phyloP scores from a whole-genome alignment of 1,284 basidiomycete genomes.

The Vanrija sp. region DNA sequence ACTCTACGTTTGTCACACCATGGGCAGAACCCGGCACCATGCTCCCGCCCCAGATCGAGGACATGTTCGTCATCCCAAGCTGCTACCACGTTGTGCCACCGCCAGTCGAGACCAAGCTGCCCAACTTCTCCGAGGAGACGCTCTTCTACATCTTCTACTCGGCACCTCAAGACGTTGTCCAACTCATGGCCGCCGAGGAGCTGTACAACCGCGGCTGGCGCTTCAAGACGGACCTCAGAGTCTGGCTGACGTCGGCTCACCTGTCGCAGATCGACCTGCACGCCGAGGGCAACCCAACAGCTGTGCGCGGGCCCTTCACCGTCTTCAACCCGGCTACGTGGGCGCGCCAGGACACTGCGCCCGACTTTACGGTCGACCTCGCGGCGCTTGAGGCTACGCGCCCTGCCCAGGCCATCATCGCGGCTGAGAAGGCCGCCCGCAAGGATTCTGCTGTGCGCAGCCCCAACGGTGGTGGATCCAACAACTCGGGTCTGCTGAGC shows the following conservation, averaged over 20 bases:
- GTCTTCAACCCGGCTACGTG: conserved; percentile 46
- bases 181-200: conserved; percentile 88
- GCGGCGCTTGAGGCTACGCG: conserved; percentile 37
- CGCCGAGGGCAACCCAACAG: conserved; percentile 16
- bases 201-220: conserved; percentile 97
- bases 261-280: conserved; percentile 33
- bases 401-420: conserved; percentile 26
- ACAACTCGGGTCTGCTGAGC: not conserved
- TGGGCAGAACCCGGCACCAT: conserved; percentile 82
- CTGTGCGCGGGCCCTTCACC: conserved; percentile 39
- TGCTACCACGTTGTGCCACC: conserved; percentile 94
- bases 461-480: conserved; percentile 3
- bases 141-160: conserved; percentile 99
- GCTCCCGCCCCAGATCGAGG: conserved; percentile 38
- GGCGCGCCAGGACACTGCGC: conserved; percentile 34
- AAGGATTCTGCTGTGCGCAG: conserved; percentile 27
- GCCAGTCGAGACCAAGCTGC: conserved; percentile 79
- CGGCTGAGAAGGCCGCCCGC: conserved; percentile 24
- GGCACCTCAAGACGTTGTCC: conserved; percentile 83
- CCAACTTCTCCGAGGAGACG: conserved; percentile 92
- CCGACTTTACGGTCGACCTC: conserved; percentile 41
- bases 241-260: conserved; percentile 81
- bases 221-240: conserved; percentile 89
- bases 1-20: conserved; percentile 92
- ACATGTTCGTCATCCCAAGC: conserved; percentile 72